Evolutionary conservation across 148 eudicot genomes (phyloP).

Genomic region (Rhododendron molle): DNA sequence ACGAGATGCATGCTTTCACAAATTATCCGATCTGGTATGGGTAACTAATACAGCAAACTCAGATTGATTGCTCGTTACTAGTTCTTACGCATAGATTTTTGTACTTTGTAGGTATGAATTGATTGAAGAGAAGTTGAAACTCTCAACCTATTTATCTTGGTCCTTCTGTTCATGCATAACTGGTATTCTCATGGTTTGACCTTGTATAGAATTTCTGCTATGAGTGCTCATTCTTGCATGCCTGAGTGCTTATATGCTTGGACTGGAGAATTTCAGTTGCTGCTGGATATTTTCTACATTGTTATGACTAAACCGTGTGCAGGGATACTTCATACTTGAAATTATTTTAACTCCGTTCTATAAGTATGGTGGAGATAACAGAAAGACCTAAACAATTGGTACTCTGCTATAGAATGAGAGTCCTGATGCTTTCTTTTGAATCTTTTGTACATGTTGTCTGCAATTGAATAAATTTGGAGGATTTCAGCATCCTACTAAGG

Average conservation of each 20-base stretch:
- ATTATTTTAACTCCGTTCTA: not conserved
- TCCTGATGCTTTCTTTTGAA: not conserved
- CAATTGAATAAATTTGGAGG: not conserved
- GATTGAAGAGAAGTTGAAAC: constrained; percentile 87
- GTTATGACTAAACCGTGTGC: not conserved
- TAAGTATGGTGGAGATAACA: not conserved
- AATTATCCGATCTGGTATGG: constrained; percentile 85
- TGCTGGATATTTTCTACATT: not conserved
- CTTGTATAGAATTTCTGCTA: constrained; percentile 1
- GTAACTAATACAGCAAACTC: not conserved
- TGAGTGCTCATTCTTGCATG: not conserved
- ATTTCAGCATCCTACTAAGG: not conserved
- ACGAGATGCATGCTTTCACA: constrained; percentile 87
- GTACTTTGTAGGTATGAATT: constrained; percentile 57
- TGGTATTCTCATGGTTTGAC: constrained; percentile 33
- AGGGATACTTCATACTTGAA: not conserved
- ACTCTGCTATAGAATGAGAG: not conserved
- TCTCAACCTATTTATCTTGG: constrained; percentile 83
- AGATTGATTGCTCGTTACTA: not conserved
- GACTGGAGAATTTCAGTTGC: not conserved
- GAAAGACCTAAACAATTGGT: not conserved
- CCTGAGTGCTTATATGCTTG: not conserved
- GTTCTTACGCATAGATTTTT: not conserved
- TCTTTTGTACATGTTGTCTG: not conserved
- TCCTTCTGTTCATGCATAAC: constrained; percentile 80